phyloP scores from a whole-genome alignment of 1,284 basidiomycete species.

The Heterobasidion parviporum region DNA sequence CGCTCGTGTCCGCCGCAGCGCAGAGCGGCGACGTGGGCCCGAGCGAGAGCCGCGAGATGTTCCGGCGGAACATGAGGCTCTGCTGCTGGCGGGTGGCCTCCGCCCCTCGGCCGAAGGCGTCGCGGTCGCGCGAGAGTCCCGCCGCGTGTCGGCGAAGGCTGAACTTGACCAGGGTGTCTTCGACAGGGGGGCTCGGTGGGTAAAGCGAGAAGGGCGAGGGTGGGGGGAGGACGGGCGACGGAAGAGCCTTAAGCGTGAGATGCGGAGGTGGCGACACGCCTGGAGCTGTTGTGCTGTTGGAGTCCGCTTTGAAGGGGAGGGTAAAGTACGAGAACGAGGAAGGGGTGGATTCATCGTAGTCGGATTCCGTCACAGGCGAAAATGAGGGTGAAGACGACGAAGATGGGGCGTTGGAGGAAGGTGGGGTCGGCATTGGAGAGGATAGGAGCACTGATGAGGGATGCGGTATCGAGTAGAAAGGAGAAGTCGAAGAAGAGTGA shows the following conservation, averaged over 20 bases:
- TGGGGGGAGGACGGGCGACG: conserved; percentile 20
- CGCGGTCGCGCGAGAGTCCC: background rate
- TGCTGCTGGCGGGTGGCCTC: too few relatives aligned
- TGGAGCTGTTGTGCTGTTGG: too few relatives aligned
- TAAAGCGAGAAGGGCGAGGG: conserved; percentile 24
- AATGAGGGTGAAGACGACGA: background rate
- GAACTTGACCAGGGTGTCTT: background rate
- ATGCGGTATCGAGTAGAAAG: too few relatives aligned
- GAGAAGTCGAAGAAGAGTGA: too few relatives aligned
- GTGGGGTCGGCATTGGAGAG: background rate
- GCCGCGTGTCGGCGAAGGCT: background rate
- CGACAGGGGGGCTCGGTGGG: conserved; percentile 8
- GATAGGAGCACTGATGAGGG: background rate
- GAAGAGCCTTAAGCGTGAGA: conserved; percentile 19
- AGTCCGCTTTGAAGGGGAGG: background rate
- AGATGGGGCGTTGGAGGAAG: background rate
- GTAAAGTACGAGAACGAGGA: background rate
- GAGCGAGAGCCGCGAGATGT: background rate
- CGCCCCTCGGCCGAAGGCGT: background rate
- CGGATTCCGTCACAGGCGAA: background rate
- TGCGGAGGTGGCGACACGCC: background rate
- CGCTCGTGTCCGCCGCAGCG: background rate
- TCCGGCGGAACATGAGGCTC: too few relatives aligned
- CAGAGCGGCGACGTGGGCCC: background rate
- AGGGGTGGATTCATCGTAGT: background rate